phyloP scores from a whole-genome alignment of 2,329 filamentous ascomycete species.

The Aspergillus caelatus region DNA sequence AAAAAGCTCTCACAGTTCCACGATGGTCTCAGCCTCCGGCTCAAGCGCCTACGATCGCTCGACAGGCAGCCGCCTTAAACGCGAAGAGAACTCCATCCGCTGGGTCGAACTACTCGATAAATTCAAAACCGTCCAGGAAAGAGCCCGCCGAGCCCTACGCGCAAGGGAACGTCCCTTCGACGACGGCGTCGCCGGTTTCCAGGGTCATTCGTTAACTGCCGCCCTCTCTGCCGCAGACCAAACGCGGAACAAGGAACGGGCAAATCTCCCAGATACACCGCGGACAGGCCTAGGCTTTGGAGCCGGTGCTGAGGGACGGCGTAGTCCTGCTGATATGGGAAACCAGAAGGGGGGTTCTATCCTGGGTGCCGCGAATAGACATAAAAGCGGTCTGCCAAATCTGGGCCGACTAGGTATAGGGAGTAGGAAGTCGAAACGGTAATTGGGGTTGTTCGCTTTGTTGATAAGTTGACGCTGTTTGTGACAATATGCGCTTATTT shows the following conservation, averaged over 20 bases:
- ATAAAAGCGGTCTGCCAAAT: conserved; percentile 66
- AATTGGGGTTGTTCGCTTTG: conserved; percentile 13
- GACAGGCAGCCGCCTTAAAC: conserved; percentile 70
- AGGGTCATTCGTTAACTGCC: conserved; percentile 34
- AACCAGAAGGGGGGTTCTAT: conserved; percentile 30
- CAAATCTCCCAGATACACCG: conserved; percentile 36
- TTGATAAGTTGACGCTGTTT: neutral
- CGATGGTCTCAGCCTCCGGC: conserved; percentile 18
- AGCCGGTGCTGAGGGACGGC: conserved; percentile 40
- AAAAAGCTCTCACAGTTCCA: conserved; percentile 12
- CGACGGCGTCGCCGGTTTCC: conserved; percentile 54
- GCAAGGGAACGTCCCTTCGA: conserved; percentile 49
- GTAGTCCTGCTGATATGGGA: conserved; percentile 16
- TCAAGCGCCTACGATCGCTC: conserved; percentile 67
- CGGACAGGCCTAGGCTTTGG: conserved; percentile 27
- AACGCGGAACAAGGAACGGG: conserved; percentile 33
- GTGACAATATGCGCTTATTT: neutral
- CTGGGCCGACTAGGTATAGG: conserved; percentile 74
- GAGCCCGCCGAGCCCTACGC: conserved; percentile 71
- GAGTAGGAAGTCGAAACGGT: conserved; percentile 56
- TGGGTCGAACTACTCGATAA: conserved; percentile 95
- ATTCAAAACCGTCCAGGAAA: conserved; percentile 88
- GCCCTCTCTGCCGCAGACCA: conserved; percentile 36
- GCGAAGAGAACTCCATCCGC: conserved; percentile 81
- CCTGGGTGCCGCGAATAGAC: conserved; percentile 55